Conservation (phyloP, 1,284 basidiomycete genomes). For the Pseudozyma flocculosa region DNA sequence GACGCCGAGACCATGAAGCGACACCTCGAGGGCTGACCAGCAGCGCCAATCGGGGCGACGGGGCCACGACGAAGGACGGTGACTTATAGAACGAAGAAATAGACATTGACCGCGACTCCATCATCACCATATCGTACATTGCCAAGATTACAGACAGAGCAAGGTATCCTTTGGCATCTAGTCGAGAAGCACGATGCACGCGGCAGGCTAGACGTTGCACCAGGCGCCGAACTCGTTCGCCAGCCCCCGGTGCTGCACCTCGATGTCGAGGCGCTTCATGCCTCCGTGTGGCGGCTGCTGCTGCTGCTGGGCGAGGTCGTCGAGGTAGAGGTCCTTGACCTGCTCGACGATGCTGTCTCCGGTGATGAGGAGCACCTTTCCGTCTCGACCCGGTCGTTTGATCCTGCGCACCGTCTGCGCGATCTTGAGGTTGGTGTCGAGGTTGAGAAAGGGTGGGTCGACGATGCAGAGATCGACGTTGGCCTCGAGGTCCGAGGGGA, state of each 20-base stretch:
- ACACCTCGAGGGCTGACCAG: slow-evolving; percentile 59
- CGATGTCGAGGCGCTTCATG: slow-evolving; percentile 18
- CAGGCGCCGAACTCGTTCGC: slow-evolving; percentile 38
- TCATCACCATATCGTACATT: too few relatives aligned
- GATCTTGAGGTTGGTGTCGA: slow-evolving; percentile 29
- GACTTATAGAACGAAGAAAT: too few relatives aligned
- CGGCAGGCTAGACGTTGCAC: slow-evolving; percentile 1
- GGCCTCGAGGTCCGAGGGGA: slow-evolving; percentile 32
- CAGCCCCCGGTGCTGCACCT: slow-evolving; percentile 25
- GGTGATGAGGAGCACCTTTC: slow-evolving; percentile 21
- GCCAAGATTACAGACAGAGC: too few relatives aligned
- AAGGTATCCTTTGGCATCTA: too few relatives aligned
- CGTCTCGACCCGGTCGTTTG: slow-evolving; percentile 7
- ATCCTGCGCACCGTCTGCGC: slow-evolving; percentile 14
- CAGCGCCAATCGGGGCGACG: too few relatives aligned
- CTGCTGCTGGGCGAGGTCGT: too few relatives aligned
- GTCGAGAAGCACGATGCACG: too few relatives aligned
- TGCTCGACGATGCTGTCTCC: slow-evolving; percentile 30
- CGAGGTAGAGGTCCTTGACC: slow-evolving; percentile 25
- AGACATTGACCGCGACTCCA: too few relatives aligned
- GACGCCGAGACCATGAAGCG: slow-evolving; percentile 65
- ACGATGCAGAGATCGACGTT: slow-evolving; percentile 51
- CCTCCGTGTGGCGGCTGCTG: neutral
- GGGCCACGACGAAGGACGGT: too few relatives aligned
- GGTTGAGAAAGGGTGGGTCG: slow-evolving; percentile 55